A percentile compares a stretch with the other conserved stretches of the same genome.
phyloP scores from a whole-genome alignment of 768 basidiomycete species.

The Pulveroboletus sp. region DNA sequence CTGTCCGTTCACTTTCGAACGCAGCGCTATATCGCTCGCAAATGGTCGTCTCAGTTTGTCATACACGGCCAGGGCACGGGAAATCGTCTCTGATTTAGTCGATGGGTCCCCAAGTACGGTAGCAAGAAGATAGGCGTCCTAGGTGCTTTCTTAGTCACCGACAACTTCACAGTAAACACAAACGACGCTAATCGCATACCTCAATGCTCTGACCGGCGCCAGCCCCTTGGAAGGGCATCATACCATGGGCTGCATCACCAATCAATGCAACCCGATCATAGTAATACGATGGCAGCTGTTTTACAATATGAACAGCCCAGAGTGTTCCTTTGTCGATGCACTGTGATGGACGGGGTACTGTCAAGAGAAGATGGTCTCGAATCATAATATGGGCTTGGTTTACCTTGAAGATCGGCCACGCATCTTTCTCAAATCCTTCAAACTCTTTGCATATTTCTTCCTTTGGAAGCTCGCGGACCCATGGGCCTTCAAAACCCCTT shows the following conservation, averaged over 20 bases:
- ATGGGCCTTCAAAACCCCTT: constrained; percentile 31
- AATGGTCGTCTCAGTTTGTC: constrained; percentile 48
- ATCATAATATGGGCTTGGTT: constrained; percentile 6
- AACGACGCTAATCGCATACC: constrained; percentile 23
- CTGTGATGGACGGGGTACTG: constrained; percentile 28
- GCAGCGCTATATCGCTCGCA: constrained; percentile 32
- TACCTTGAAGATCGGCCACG: constrained; percentile 52
- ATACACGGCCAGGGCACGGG: constrained; percentile 41
- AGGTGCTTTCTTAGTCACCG: neutral
- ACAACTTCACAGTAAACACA: no score
- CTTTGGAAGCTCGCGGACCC: constrained; percentile 45
- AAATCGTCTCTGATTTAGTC: constrained; percentile 31
- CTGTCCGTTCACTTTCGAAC: constrained; percentile 18
- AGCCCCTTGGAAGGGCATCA: constrained; percentile 41
- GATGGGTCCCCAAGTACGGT: constrained; percentile 41
- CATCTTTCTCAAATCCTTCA: constrained; percentile 55
- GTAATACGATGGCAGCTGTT: constrained; percentile 46
- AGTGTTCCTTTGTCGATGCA: constrained; percentile 47
- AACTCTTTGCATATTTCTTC: constrained; percentile 45
- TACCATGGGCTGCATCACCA: constrained; percentile 41
- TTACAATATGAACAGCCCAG: constrained; percentile 62
- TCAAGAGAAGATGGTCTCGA: neutral
- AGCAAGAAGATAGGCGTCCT: constrained; percentile 37
- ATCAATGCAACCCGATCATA: constrained; percentile 48
- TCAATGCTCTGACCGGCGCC: constrained; percentile 44